phyloP scores from a whole-genome alignment of 208 protist species.

The Zelonia costaricensis region DNA sequence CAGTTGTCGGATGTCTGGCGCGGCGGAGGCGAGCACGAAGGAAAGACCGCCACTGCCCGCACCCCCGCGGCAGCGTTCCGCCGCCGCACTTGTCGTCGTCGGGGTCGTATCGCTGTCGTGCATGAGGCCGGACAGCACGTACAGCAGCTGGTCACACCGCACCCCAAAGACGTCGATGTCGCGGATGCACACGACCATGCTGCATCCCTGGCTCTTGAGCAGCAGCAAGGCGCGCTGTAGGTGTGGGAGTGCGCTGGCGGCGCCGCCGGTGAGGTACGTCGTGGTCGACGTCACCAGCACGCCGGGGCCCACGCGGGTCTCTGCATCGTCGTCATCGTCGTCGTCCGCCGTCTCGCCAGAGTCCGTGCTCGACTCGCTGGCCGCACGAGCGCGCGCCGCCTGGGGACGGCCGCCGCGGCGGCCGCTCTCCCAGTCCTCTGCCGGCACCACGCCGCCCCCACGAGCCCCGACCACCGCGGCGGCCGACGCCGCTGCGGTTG shows the following conservation, averaged over 20 bases:
- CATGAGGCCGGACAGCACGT: constrained; percentile 86
- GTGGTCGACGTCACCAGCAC: constrained; percentile 65
- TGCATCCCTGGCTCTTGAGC: constrained; percentile 62
- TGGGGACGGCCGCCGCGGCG: background rate
- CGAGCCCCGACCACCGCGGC: background rate
- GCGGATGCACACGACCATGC: constrained; percentile 74
- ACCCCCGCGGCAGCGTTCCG: constrained; percentile 33
- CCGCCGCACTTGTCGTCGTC: constrained; percentile 4
- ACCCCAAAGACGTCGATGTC: constrained; percentile 78
- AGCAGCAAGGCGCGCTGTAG: constrained; percentile 76
- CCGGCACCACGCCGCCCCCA: background rate
- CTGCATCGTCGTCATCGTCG: constrained; percentile 25
- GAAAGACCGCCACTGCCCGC: constrained; percentile 56
- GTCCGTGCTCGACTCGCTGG: background rate
- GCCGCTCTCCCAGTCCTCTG: background rate
- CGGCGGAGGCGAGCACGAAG: constrained; percentile 66
- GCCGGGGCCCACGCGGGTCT: constrained; percentile 4
- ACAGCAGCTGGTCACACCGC: constrained; percentile 83
- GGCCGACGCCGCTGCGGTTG: constrained; percentile 2
- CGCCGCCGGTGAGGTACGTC: constrained; percentile 53
- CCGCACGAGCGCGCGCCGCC: background rate
- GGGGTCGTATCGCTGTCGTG: constrained; percentile 66
- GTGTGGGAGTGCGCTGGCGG: constrained; percentile 65
- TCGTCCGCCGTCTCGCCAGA: constrained; percentile 2
- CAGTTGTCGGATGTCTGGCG: constrained; percentile 71